Conservation (phyloP, 306 rosid species). For the Gynostemma pentaphyllum region DNA sequence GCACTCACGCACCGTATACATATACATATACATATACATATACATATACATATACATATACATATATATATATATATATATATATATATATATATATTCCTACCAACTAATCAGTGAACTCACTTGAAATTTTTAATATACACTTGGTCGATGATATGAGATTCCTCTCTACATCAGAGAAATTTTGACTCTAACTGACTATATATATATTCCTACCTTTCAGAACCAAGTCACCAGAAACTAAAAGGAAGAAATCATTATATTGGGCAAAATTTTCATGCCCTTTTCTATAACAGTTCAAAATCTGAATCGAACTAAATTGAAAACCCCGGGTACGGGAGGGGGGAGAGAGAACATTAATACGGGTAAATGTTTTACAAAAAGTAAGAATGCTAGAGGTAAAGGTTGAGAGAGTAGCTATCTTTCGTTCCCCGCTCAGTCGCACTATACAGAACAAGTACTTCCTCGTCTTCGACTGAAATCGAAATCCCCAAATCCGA, state of each 20-base stretch:
- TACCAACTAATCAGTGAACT: not conserved
- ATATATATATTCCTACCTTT: not conserved
- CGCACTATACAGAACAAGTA: slow-evolving; percentile 9
- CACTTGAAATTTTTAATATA: not conserved
- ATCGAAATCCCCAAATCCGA: not conserved
- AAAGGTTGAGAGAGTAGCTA: not conserved
- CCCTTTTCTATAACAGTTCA: slow-evolving; percentile 1
- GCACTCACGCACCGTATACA: too few relatives aligned
- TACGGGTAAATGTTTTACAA: slow-evolving; percentile 6
- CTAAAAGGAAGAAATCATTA: not conserved
- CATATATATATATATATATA: too few relatives aligned
- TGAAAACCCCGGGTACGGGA: not conserved
- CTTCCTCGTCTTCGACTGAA: not conserved
- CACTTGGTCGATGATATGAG: not conserved
- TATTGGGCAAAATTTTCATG: slow-evolving; percentile 5
- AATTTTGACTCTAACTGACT: not conserved
- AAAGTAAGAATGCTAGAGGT: not conserved
- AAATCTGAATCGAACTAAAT: not conserved
- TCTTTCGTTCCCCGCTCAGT: slow-evolving; percentile 3
- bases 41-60: too few relatives aligned
- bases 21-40: too few relatives aligned
- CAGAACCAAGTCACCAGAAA: not conserved
- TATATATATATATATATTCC: too few relatives aligned
- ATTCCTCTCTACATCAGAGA: not conserved
- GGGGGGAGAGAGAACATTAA: not conserved